These are phyloP conservation scores for Monilinia fructicola DNA, from an alignment of 2,329 filamentous ascomycete species.

Conservation along the genomic window DNA sequence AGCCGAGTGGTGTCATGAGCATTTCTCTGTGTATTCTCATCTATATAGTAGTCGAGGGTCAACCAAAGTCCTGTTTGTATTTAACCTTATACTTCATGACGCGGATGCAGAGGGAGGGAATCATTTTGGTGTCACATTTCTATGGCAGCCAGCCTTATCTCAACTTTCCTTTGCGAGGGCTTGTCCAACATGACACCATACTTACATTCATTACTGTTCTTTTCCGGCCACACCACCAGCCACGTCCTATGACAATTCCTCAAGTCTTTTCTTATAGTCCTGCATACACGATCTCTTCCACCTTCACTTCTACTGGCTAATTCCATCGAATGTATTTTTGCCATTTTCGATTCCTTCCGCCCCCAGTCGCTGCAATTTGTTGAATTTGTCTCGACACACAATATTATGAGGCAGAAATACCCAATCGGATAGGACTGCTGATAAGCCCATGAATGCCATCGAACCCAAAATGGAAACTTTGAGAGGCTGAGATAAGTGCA, in stretches of 20 bases:
- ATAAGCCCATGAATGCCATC: conserved; percentile 7
- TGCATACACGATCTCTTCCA: conserved; percentile 20
- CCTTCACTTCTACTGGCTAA: conserved; percentile 15
- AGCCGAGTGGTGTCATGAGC: conserved; percentile 6
- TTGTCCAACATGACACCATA: conserved; percentile 4
- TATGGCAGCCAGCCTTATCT: conserved; percentile 11
- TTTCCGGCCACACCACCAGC: conserved; percentile 16
- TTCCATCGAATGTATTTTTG: conserved; percentile 5
- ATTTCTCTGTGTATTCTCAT: background rate
- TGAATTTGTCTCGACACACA: conserved; percentile 6
- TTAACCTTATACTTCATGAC: background rate
- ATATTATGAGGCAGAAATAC: background rate
- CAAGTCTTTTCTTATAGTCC: background rate
- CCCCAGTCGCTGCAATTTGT: conserved; percentile 11
- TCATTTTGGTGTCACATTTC: background rate
- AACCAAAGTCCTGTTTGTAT: background rate
- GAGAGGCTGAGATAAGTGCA: conserved; percentile 25
- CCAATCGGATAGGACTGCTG: conserved; percentile 10
- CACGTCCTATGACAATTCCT: conserved; percentile 14
- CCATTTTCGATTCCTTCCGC: conserved; percentile 12
- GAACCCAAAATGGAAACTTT: conserved; percentile 22
- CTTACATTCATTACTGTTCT: conserved; percentile 4
- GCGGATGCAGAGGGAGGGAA: background rate
- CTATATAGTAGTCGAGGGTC: conserved; percentile 1
- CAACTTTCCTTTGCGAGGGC: background rate